A percentile compares a stretch with the other conserved stretches of the same genome.
Evolutionary conservation across 352 stramenopile genomes (phyloP).

Genomic region (Phytophthora pluvialis): DNA sequence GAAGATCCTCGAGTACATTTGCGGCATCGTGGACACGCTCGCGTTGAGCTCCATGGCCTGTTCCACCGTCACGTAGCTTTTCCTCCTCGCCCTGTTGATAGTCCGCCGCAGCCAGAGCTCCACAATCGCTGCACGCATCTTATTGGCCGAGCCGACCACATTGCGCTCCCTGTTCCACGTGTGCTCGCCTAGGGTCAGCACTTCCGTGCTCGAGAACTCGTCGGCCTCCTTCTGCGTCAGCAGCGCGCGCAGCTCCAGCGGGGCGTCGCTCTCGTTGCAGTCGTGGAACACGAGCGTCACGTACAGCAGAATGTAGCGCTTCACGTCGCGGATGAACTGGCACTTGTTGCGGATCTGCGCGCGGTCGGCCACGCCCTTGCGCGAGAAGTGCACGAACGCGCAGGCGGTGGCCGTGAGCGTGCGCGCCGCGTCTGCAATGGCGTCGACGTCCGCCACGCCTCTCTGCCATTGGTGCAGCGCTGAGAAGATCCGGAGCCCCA

Average conservation of each 20-base stretch:
- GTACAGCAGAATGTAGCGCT: conserved; percentile 65
- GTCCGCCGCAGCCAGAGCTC: conserved; percentile 65
- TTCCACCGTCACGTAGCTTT: conserved; percentile 49
- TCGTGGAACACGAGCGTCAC: conserved; percentile 66
- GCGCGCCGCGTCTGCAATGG: conserved; percentile 48
- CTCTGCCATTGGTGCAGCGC: conserved; percentile 55
- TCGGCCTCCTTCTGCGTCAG: conserved; percentile 48
- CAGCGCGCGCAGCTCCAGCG: conserved; percentile 51
- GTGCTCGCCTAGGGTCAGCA: conserved; percentile 45
- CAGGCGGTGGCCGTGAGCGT: conserved; percentile 47
- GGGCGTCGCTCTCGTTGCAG: conserved; percentile 49
- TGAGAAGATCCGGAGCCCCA: conserved; percentile 49
- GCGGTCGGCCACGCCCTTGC: conserved; percentile 39
- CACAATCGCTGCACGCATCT: conserved; percentile 53
- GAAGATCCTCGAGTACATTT: conserved; percentile 62
- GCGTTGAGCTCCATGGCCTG: conserved; percentile 60
- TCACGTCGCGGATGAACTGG: conserved; percentile 64
- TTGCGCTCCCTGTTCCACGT: conserved; percentile 56
- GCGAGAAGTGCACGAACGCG: conserved; percentile 55
- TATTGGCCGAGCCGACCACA: conserved; percentile 57
- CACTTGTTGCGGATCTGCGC: conserved; percentile 50
- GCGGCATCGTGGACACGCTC: conserved; percentile 49
- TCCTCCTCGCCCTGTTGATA: conserved; percentile 46
- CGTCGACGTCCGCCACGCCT: conserved; percentile 47
- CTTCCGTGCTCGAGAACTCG: conserved; percentile 47